Evolutionary conservation across 2,329 filamentous ascomycete species (phyloP), one percentile per base, ranked within the genome.

Genomic region (Fusarium sp.): DNA sequence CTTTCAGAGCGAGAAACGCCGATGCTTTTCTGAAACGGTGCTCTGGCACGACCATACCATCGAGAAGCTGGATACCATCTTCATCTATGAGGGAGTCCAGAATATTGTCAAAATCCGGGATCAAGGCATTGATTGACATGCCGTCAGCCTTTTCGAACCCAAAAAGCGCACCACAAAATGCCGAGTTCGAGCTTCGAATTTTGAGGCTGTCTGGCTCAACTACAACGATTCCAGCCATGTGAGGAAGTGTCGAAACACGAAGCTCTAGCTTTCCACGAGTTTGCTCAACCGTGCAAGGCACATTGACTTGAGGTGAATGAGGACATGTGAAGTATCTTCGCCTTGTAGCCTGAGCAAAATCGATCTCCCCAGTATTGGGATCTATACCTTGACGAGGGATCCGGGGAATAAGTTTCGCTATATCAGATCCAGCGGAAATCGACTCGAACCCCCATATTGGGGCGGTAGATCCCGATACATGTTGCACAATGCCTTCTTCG

Each of bases 11-110:
- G 21, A 97, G 82, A 49, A 97, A 84, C 4, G 93, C 92, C 54
- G 92, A 86, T 7, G 95, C 95, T 65, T 93, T 88, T 54, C 95
- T 88, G 77, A 99, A 98, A 71, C 92, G 96, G 72, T 97, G 93
- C 74, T 99, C 95, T 2, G 95, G 93, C 52, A 99, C 90, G 14
- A 99, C 93, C 70, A 97, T 93, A n/a, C 95, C 95, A 74, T 99
- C 95, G 10, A 90, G 84, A 23, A 98, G 80, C 47, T 88, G 83
- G 46, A 97, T 83, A 36, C 91, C 88, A 67, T 99, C 93, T 72
- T 97, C 92, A 51, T 96, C 90, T 5, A 87, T 92, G 69, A 99
- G 80, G 25, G 96, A 87, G 37, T 87, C 82, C 45, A 99, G 79
- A 39, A 97, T 88, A 63, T 88, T 89, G 75, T 96, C 92, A 70